These are phyloP conservation scores for Alternaria novae-zelandiae DNA, from an alignment of 2,329 filamentous ascomycete species.

Conservation along the genomic window DNA sequence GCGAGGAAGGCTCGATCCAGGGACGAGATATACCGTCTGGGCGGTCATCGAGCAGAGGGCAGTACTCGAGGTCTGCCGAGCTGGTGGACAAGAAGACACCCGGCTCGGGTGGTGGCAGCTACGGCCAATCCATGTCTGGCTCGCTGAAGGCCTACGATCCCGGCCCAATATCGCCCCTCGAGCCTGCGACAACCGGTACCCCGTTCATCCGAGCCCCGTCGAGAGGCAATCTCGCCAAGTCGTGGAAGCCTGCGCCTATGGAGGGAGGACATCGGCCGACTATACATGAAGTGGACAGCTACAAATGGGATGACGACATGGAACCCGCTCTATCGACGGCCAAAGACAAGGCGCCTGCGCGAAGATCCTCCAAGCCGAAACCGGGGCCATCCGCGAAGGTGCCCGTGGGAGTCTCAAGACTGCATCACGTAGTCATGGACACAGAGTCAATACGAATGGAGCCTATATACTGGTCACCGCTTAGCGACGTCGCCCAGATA, in stretches of 20 bases:
- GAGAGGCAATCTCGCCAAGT: constrained; percentile 42
- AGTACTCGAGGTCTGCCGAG: constrained; percentile 41
- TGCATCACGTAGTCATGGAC: constrained; percentile 87
- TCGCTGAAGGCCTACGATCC: constrained; percentile 42
- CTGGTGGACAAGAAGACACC: constrained; percentile 27
- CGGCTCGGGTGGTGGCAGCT: constrained; percentile 34
- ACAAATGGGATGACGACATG: constrained; percentile 56
- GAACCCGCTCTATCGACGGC: constrained; percentile 37
- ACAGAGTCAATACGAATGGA: constrained; percentile 72
- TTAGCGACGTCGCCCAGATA: constrained; percentile 86
- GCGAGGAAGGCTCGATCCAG: constrained; percentile 26
- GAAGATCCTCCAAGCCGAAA: constrained; percentile 28
- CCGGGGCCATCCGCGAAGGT: constrained; percentile 63
- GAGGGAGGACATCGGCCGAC: constrained; percentile 42
- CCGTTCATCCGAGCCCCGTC: constrained; percentile 60
- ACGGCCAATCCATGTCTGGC: constrained; percentile 26
- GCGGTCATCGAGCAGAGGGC: constrained; percentile 26
- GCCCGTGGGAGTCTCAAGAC: constrained; percentile 84
- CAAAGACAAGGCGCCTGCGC: constrained; percentile 39
- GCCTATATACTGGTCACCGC: constrained; percentile 96
- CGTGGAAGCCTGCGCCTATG: constrained; percentile 29
- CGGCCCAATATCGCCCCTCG: constrained; percentile 37
- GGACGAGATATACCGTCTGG: constrained; percentile 40
- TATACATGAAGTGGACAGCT: constrained; percentile 54
- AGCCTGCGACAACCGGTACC: constrained; percentile 53